Conservation (phyloP, 2,329 filamentous ascomycete species). For the Pseudocercospora macadamiae region DNA sequence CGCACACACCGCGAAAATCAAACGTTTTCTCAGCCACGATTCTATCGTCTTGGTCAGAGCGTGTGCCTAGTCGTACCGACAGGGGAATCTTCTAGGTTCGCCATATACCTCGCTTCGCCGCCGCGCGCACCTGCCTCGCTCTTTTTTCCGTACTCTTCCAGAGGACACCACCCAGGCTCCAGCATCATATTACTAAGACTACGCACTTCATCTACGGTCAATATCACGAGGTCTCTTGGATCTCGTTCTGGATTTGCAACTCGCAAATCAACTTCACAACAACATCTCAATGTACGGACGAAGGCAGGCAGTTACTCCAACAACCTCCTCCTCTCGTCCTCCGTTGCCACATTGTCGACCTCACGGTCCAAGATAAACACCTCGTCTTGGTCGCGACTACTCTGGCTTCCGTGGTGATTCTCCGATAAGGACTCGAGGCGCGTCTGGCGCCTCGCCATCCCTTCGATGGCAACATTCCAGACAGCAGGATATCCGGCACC, state of each 20-base stretch:
- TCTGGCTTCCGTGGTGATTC: constrained; percentile 15
- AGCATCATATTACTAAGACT: constrained; percentile 18
- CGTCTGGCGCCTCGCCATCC: constrained; percentile 40
- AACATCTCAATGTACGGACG: constrained; percentile 36
- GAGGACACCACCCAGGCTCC: constrained; percentile 9
- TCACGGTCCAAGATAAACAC: constrained; percentile 31
- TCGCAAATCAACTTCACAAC: constrained; percentile 13
- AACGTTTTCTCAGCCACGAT: constrained; percentile 3
- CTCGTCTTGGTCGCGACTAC: constrained; percentile 2
- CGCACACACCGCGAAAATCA: not conserved
- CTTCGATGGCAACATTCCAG: constrained; percentile 39
- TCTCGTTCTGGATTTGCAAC: constrained; percentile 19
- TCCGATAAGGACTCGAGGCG: constrained; percentile 32
- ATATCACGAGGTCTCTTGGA: constrained; percentile 18
- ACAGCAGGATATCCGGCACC: constrained; percentile 43
- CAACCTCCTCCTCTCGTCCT: constrained; percentile 35
- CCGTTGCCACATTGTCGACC: constrained; percentile 35
- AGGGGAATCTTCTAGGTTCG: not conserved
- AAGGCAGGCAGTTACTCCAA: constrained; percentile 28
- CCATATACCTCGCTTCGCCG: constrained; percentile 1
- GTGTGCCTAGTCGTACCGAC: not conserved
- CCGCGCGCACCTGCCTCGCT: not conserved
- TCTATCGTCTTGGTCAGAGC: not conserved
- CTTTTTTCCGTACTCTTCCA: constrained; percentile 13
- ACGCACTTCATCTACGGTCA: constrained; percentile 1